Base-by-base conservation (phyloP, 73 alveolate genomes). In the Paramecium tetraurelia region DNA sequence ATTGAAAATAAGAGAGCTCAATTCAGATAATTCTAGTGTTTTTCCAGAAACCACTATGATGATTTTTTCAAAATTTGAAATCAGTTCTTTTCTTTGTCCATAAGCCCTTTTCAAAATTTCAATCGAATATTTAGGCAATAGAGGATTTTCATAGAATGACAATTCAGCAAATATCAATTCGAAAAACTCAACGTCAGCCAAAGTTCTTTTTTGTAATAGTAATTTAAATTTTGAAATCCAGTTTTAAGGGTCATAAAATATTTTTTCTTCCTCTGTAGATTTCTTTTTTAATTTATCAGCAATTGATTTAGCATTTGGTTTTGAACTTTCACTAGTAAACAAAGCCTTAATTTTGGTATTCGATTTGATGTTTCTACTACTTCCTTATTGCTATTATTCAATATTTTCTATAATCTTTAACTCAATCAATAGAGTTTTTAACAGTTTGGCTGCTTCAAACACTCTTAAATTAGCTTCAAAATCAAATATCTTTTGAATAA, bases 401-500 rank as follows among this genome's bases (percentile, higher is more conserved):
- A 53, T 5, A 18, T 53, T 53, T 53, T 53, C 69, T 5, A 53
- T 53, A 18, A 53, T 53, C 14, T 53, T 53, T 53, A 53, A 53
- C n/a, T 53, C 69, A 18, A 18, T 53, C 3, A 53, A 18, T 16
- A 53, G 69, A 18, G 29, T 18, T 53, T 68, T 68, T 31, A 68
- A 33, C 24, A 33, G 46, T 31, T 68, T 68, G 2, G 87, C 48
- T 36, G 87, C 35, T 75, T 33, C 21, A 40, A 36, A 31, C 0
- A 75, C 87, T 75, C 87, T 75, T 20, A 75, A 5, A 75, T 75
- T 75, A 3, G 87, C 48, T 40, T 75, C 87, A 36, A 75, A 31
- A 35, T 75, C 87, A 75, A 75, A 31, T 6, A 75, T 75, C 40
- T 31, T 75, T 21, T 75, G 7, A 9, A 75, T 36, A 2, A 75